Percentiles rank a stretch among this genome's conserved stretches.
Conservation (phyloP, 768 basidiomycete species). For the Russula earlei region DNA sequence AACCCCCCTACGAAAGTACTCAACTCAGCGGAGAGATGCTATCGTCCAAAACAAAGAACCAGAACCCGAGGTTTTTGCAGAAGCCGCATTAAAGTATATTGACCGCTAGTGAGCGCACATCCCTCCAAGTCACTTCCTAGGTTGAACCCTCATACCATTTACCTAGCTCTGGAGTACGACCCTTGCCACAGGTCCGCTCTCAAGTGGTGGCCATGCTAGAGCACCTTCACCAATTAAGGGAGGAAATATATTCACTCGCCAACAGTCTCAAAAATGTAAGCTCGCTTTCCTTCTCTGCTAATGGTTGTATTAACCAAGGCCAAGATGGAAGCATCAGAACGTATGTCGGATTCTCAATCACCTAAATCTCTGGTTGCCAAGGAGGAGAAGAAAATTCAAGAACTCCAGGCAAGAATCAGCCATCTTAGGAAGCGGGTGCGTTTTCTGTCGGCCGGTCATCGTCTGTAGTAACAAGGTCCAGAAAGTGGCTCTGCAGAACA, state of each 20-base stretch:
- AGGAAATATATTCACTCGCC: conserved; percentile 30
- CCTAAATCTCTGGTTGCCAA: conserved; percentile 27
- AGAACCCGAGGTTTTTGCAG: conserved; percentile 67
- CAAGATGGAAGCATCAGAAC: conserved; percentile 21
- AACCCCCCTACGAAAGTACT: conserved; percentile 51
- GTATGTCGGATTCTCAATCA: conserved; percentile 22
- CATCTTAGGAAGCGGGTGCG: conserved; percentile 34
- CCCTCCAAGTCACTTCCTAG: neutral
- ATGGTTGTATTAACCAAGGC: conserved; percentile 17
- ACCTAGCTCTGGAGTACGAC: conserved; percentile 30
- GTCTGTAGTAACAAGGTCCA: conserved; percentile 4
- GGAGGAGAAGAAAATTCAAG: conserved; percentile 36
- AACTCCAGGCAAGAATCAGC: conserved; percentile 34
- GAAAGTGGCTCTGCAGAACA: conserved; percentile 26
- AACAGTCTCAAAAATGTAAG: conserved; percentile 35
- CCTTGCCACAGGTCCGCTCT: conserved; percentile 41
- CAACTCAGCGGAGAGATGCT: conserved; percentile 28
- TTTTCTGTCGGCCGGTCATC: neutral
- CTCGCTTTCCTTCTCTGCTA: neutral
- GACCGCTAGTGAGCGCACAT: conserved; percentile 56
- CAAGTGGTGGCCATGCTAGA: conserved; percentile 32
- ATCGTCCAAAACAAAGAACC: conserved; percentile 35
- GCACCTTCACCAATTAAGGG: conserved; percentile 30
- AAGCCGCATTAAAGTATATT: conserved; percentile 67
- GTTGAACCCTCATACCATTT: neutral